Percentiles rank a stretch among this genome's conserved stretches.
These are phyloP conservation scores for Cornus suecica DNA, from an alignment of 148 eudicot species.

Conservation along the genomic window DNA sequence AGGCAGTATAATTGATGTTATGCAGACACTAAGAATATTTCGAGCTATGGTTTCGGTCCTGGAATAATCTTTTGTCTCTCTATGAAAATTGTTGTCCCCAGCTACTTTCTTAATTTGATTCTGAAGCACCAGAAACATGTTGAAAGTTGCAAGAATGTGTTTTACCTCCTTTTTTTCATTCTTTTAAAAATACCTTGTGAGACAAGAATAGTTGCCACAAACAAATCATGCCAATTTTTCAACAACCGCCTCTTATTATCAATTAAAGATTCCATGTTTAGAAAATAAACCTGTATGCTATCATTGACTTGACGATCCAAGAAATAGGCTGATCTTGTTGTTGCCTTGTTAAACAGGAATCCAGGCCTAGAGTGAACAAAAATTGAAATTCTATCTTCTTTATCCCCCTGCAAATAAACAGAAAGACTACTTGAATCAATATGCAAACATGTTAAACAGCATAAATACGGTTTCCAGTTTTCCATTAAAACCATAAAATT, in stretches of 20 bases:
- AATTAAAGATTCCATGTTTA: conserved; percentile 6
- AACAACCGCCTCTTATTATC: background rate
- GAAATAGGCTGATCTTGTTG: conserved; percentile 76
- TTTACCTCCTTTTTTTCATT: background rate
- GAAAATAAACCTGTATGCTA: conserved; percentile 70
- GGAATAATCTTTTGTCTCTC: background rate
- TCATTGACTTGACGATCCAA: conserved; percentile 75
- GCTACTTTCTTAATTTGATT: background rate
- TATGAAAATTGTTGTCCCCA: background rate
- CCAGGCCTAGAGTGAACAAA: conserved; percentile 95
- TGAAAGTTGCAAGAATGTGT: background rate
- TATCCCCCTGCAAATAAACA: conserved; percentile 60
- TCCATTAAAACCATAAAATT: background rate
- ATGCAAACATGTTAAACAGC: background rate
- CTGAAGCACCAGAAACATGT: background rate
- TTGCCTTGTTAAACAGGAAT: conserved; percentile 60
- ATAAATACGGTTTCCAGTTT: background rate
- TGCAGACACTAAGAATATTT: background rate
- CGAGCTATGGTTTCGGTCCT: background rate
- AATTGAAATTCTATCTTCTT: conserved; percentile 61
- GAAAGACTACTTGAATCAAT: background rate
- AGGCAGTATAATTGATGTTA: background rate
- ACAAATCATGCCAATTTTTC: background rate
- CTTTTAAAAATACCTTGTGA: background rate
- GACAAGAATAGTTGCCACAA: background rate